These are phyloP conservation scores for Datisca glomerata DNA, from an alignment of 306 rosid genomes.

Conservation along the genomic window DNA sequence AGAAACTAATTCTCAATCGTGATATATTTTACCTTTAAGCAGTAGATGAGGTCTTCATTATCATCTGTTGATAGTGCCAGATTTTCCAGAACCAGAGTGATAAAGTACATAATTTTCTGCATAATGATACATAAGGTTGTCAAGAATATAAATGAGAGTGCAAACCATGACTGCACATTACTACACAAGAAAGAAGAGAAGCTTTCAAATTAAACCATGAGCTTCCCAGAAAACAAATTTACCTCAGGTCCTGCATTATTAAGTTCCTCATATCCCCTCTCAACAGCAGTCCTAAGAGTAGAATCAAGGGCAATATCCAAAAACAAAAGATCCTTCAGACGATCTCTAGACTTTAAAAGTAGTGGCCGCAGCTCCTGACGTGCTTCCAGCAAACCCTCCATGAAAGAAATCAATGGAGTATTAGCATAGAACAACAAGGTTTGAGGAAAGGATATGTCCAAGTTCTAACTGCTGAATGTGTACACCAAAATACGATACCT, in stretches of 20 bases:
- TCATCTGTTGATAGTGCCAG: slow-evolving; percentile 78
- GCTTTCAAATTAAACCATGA: not conserved
- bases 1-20: slow-evolving; percentile 2
- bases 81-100: slow-evolving; percentile 67
- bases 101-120: slow-evolving; percentile 91
- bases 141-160: slow-evolving; percentile 12
- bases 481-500: too few relatives aligned
- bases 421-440: slow-evolving; percentile 10
- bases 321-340: slow-evolving; percentile 88
- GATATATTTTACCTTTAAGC: slow-evolving; percentile 57
- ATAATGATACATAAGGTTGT: slow-evolving; percentile 18
- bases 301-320: slow-evolving; percentile 98
- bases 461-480: too few relatives aligned
- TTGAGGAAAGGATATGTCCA: not conserved
- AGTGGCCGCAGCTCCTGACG: slow-evolving; percentile 71
- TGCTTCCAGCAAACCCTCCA: slow-evolving; percentile 84
- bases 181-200: too few relatives aligned
- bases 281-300: slow-evolving; percentile 82
- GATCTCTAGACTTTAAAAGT: slow-evolving; percentile 57
- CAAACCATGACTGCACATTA: too few relatives aligned
- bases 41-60: slow-evolving; percentile 77
- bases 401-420: slow-evolving; percentile 8
- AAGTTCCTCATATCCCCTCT: slow-evolving; percentile 79
- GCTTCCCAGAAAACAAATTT: slow-evolving; percentile 12
- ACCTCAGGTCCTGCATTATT: slow-evolving; percentile 83